A percentile compares a stretch with the other conserved stretches of the same genome.
phyloP scores from a whole-genome alignment of 169 alveolate species.

The Cryptosporidium viatorum region DNA sequence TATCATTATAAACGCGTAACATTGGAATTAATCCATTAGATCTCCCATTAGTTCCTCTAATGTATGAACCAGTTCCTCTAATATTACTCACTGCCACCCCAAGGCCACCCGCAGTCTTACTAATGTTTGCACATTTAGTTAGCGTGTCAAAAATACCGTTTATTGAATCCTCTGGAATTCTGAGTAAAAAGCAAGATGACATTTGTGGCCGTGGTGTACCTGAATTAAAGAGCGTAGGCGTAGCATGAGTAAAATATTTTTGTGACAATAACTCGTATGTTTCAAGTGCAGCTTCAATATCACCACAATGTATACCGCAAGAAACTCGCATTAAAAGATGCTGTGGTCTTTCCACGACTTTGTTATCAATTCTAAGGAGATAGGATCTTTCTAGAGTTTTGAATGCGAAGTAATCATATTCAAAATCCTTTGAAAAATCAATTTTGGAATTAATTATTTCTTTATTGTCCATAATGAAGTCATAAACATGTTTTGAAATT shows the following conservation, averaged over 20 bases:
- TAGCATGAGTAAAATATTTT: constrained; percentile 97
- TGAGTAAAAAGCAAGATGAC: constrained; percentile 95
- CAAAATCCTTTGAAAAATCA: constrained; percentile 93
- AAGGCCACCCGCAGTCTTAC: constrained; percentile 99
- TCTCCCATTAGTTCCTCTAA: constrained; percentile 97
- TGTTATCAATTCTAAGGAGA: constrained; percentile 89
- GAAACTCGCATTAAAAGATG: constrained; percentile 98
- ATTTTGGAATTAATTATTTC: constrained; percentile 90
- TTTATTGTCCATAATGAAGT: constrained; percentile 87
- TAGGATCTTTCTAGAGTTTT: constrained; percentile 97
- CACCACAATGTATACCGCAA: constrained; percentile 96
- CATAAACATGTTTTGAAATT: constrained; percentile 91
- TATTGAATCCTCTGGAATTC: constrained; percentile 95
- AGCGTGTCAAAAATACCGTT: constrained; percentile 97
- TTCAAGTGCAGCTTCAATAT: constrained; percentile 91
- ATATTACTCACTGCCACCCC: constrained; percentile 96
- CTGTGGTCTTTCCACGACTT: constrained; percentile 97
- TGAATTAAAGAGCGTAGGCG: constrained; percentile 98
- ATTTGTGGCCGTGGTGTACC: constrained; percentile 97
- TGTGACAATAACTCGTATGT: constrained; percentile 95
- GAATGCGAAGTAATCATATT: constrained; percentile 97
- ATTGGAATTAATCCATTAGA: constrained; percentile 98
- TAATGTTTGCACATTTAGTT: constrained; percentile 94
- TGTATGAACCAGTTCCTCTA: constrained; percentile 95
- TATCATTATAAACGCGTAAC: constrained; percentile 95